Conservation (phyloP, 2,329 filamentous ascomycete genomes). For the Penicillium frequentans region DNA sequence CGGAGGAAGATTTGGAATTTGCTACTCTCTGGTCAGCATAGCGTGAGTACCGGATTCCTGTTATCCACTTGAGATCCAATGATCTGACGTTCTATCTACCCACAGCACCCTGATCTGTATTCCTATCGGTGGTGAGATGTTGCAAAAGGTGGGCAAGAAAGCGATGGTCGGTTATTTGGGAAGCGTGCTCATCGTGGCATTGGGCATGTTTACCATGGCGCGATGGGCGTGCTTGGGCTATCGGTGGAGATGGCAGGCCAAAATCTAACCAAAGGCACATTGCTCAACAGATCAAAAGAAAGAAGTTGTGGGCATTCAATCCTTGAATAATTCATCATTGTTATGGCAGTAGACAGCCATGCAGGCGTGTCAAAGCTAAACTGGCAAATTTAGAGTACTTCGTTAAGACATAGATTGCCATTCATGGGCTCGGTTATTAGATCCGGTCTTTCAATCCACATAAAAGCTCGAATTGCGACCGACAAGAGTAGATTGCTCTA, state of each 20-base stretch:
- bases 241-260: constrained; percentile 39
- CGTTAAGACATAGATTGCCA: not conserved
- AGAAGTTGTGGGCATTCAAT: not conserved
- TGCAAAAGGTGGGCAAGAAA: constrained; percentile 47
- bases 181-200: constrained; percentile 41
- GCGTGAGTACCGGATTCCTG: constrained; percentile 29
- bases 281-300: not conserved
- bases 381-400: not conserved
- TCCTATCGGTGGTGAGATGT: constrained; percentile 51
- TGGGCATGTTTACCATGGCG: constrained; percentile 34
- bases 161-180: constrained; percentile 50
- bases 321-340: not conserved
- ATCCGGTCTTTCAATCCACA: not conserved
- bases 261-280: constrained; percentile 23
- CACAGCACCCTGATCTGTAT: constrained; percentile 46
- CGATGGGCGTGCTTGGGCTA: constrained; percentile 42
- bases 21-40: constrained; percentile 51
- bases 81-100: not conserved
- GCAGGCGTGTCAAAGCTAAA: not conserved
- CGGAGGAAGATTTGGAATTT: constrained; percentile 50
- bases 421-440: not conserved
- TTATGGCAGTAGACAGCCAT: not conserved
- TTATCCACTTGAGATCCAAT: not conserved
- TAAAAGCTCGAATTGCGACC: not conserved
- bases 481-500: not conserved